Evolutionary conservation across 1,284 basidiomycete genomes (phyloP).

Genomic region (Chiua sp.): DNA sequence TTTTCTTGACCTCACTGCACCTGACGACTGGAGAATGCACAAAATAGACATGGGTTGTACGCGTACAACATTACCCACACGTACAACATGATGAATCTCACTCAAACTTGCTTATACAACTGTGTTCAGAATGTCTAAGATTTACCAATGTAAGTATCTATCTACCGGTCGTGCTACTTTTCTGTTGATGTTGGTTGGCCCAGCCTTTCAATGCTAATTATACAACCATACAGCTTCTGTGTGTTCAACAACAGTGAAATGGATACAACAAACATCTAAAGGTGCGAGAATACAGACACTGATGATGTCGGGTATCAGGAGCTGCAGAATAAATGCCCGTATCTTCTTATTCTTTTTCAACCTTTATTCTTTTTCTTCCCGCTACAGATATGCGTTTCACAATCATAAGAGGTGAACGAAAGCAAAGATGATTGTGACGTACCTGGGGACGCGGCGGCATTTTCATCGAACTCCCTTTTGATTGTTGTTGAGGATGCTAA

Average conservation of each 20-base stretch:
- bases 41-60: not conserved
- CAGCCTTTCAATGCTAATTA: not conserved
- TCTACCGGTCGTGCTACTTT: too few relatives aligned
- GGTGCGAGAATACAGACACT: not conserved
- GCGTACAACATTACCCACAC: too few relatives aligned
- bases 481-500: not conserved
- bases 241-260: not conserved
- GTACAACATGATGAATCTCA: too few relatives aligned
- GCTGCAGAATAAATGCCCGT: not conserved
- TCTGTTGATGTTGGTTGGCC: too few relatives aligned
- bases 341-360: slow-evolving; percentile 36
- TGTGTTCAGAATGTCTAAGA: too few relatives aligned
- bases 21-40: not conserved
- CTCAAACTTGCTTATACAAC: too few relatives aligned
- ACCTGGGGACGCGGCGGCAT: slow-evolving; percentile 7
- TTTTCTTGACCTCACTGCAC: not conserved
- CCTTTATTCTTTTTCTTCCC: slow-evolving; percentile 19
- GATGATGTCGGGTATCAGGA: not conserved
- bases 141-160: too few relatives aligned
- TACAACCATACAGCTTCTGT: not conserved
- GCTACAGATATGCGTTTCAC: not conserved
- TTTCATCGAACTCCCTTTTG: slow-evolving; percentile 24
- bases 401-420: not conserved
- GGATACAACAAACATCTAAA: not conserved
- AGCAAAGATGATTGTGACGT: slow-evolving; percentile 26